A percentile compares a stretch with the other conserved stretches of the same genome.
Evolutionary conservation across 2,329 filamentous ascomycete species (phyloP).

Genomic region (Aureobasidium leucospermi): DNA sequence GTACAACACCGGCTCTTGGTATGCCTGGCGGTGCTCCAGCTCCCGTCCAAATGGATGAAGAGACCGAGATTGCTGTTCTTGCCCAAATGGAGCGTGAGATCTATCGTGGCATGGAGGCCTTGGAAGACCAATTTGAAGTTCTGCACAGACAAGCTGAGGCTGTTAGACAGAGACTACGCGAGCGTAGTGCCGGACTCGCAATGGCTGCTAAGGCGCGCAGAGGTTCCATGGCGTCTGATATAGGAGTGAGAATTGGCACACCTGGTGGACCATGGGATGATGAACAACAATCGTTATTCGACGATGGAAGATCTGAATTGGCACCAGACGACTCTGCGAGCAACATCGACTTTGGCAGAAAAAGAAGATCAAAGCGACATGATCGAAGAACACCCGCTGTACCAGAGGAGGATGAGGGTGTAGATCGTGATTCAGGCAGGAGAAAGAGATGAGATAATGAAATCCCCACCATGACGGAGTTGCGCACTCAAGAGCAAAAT

Average conservation of each 20-base stretch:
- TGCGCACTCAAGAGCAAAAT: too few species aligned
- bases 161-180: slow-evolving; percentile 70
- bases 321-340: slow-evolving; percentile 74
- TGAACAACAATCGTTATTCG: slow-evolving; percentile 25
- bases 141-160: slow-evolving; percentile 79
- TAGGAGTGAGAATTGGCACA: slow-evolving; percentile 37
- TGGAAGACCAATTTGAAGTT: slow-evolving; percentile 89
- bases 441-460: background rate
- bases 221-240: slow-evolving; percentile 44
- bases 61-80: slow-evolving; percentile 82
- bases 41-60: slow-evolving; percentile 84
- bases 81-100: slow-evolving; percentile 92
- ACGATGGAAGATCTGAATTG: slow-evolving; percentile 43
- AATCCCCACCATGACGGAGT: too few species aligned
- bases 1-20: slow-evolving; percentile 24
- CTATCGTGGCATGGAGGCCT: slow-evolving; percentile 84
- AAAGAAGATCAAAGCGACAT: slow-evolving; percentile 54
- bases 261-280: slow-evolving; percentile 30
- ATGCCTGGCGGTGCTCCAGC: slow-evolving; percentile 36
- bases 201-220: slow-evolving; percentile 53
- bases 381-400: slow-evolving; percentile 55
- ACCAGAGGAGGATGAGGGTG: slow-evolving; percentile 57
- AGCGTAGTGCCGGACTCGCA: slow-evolving; percentile 73
- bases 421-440: slow-evolving; percentile 15
- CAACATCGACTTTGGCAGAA: slow-evolving; percentile 68